These are phyloP conservation scores for Ogataea glucozyma DNA, from an alignment of 805 yeast genomes.

Conservation along the genomic window DNA sequence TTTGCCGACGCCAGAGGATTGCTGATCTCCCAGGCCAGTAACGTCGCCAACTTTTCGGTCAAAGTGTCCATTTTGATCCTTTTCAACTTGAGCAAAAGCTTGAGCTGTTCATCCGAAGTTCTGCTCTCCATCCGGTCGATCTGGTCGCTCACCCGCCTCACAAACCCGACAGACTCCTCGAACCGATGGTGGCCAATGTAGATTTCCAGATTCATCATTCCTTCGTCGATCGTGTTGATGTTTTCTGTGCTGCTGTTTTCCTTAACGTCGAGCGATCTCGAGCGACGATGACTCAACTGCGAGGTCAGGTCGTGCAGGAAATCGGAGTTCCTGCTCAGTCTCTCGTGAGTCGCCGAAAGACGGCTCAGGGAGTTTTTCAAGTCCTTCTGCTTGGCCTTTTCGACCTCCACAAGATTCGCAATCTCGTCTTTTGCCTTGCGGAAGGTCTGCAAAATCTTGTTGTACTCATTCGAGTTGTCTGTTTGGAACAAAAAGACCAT, in stretches of 20 bases:
- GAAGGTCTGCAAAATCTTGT: conserved; percentile 53
- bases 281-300: conserved; percentile 56
- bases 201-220: conserved; percentile 51
- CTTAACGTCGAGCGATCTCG: conserved; percentile 48
- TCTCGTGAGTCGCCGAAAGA: conserved; percentile 33
- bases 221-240: conserved; percentile 43
- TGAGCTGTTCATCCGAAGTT: conserved; percentile 22
- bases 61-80: conserved; percentile 30
- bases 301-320: conserved; percentile 59
- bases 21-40: conserved; percentile 26
- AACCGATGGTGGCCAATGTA: conserved; percentile 49
- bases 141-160: conserved; percentile 27
- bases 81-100: conserved; percentile 14
- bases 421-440: conserved; percentile 64
- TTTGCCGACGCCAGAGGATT: conserved; percentile 20
- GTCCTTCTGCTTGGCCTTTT: conserved; percentile 44
- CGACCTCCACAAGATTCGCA: conserved; percentile 54
- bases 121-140: conserved; percentile 19
- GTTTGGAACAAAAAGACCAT: conserved; percentile 58
- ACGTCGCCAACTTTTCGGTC: conserved; percentile 21
- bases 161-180: conserved; percentile 41
- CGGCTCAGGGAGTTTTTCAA: conserved; percentile 46
- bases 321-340: conserved; percentile 35
- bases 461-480: conserved; percentile 57
- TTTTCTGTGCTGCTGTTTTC: conserved; percentile 24